Conservation (phyloP, 768 basidiomycete species). For the Amanita phalloides region DNA sequence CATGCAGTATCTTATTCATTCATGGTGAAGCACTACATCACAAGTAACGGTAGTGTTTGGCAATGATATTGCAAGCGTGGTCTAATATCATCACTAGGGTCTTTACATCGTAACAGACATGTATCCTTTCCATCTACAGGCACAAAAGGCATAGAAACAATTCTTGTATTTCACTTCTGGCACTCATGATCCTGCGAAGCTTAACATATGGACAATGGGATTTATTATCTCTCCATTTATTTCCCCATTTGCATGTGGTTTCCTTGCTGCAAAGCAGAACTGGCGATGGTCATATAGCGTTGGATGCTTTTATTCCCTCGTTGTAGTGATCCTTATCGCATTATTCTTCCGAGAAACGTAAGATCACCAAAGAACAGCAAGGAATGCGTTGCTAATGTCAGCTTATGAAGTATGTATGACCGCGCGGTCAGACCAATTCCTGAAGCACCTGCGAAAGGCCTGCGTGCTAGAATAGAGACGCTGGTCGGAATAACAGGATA, state of each 20-base stretch:
- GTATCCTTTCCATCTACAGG: conserved; percentile 54
- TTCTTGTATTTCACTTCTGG: not conserved
- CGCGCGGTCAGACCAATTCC: conserved; percentile 45
- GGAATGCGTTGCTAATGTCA: conserved; percentile 1
- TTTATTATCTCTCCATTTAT: conserved; percentile 57
- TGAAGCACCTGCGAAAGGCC: conserved; percentile 23
- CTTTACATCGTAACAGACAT: conserved; percentile 42
- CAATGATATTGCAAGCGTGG: not conserved
- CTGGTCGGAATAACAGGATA: conserved; percentile 54
- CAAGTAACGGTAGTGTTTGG: conserved; percentile 3
- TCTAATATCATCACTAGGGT: conserved; percentile 15
- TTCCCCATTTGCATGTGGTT: conserved; percentile 59
- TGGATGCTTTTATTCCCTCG: conserved; percentile 43
- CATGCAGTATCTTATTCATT: not conserved
- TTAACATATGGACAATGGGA: conserved; percentile 67
- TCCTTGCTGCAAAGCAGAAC: conserved; percentile 46
- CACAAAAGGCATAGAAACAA: conserved; percentile 36
- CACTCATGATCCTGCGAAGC: conserved; percentile 18
- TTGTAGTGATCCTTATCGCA: conserved; percentile 45
- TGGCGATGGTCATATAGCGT: conserved; percentile 65
- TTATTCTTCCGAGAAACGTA: conserved; percentile 63
- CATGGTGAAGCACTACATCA: not conserved
- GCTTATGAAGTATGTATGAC: conserved; percentile 44
- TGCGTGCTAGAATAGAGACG: conserved; percentile 45
- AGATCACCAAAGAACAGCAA: conserved; percentile 7